Percentiles rank a stretch among this genome's conserved stretches.
phyloP scores from a whole-genome alignment of 1,284 basidiomycete species.

The Phellopilus nigrolimitatus region DNA sequence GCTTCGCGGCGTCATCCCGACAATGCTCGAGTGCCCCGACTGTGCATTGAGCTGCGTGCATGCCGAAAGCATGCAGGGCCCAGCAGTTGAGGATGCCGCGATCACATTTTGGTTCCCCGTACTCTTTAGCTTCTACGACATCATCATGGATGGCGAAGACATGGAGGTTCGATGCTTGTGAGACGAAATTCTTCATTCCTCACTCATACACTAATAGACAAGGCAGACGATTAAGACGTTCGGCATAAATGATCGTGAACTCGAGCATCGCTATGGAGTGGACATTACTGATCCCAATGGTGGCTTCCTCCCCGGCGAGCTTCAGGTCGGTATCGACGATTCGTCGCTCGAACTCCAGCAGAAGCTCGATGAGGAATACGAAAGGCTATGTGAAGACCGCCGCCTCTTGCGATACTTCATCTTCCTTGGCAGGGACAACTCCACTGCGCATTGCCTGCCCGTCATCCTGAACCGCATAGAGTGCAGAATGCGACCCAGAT shows the following conservation, averaged over 20 bases:
- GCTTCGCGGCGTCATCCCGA: slow-evolving; percentile 87
- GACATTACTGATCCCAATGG: slow-evolving; percentile 82
- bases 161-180: slow-evolving; percentile 94
- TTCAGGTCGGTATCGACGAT: slow-evolving; percentile 95
- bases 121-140: slow-evolving; percentile 96
- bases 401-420: slow-evolving; percentile 75
- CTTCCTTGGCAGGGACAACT: slow-evolving; percentile 76
- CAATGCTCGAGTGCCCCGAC: slow-evolving; percentile 85
- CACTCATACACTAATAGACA: no score
- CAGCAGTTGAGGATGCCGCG: slow-evolving; percentile 72
- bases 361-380: slow-evolving; percentile 86
- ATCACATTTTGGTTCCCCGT: slow-evolving; percentile 97
- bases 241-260: slow-evolving; percentile 77
- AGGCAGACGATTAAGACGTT: slow-evolving; percentile 91
- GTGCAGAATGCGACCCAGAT: slow-evolving; percentile 96
- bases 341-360: slow-evolving; percentile 86
- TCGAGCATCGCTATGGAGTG: slow-evolving; percentile 88
- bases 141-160: slow-evolving; percentile 99
- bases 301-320: slow-evolving; percentile 73
- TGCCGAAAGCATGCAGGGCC: not conserved
- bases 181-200: no score
- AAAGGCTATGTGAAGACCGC: slow-evolving; percentile 75
- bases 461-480: slow-evolving; percentile 93
- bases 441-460: slow-evolving; percentile 76
- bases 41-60: slow-evolving; percentile 55